phyloP scores from a whole-genome alignment of 352 stramenopile species.

The Pythium guiyangense region DNA sequence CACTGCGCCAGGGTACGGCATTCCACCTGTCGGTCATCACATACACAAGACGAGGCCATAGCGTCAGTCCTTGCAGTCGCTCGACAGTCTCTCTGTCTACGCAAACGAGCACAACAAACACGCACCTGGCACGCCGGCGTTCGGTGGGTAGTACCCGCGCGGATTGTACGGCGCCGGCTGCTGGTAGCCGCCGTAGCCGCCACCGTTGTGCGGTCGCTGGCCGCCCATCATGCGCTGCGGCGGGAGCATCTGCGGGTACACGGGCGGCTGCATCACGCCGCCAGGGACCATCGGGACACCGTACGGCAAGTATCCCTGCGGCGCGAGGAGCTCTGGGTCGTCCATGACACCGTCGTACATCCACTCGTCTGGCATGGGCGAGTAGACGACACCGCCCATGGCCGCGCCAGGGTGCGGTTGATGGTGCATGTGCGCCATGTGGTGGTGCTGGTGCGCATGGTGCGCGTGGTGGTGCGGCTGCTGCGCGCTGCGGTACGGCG shows the following conservation, averaged over 20 bases:
- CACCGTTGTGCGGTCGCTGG: slow-evolving; percentile 19
- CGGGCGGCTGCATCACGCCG: slow-evolving; percentile 51
- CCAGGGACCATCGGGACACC: slow-evolving; percentile 53
- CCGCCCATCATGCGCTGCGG: slow-evolving; percentile 52
- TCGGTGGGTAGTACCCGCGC: slow-evolving; percentile 47
- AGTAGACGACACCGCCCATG: slow-evolving; percentile 38
- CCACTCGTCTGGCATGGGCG: slow-evolving; percentile 65
- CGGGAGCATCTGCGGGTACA: slow-evolving; percentile 61
- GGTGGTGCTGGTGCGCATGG: slow-evolving; percentile 10
- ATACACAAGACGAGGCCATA: not conserved
- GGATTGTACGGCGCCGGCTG: slow-evolving; percentile 44
- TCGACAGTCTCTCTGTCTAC: not conserved
- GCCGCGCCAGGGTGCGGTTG: slow-evolving; percentile 28
- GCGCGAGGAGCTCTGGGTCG: slow-evolving; percentile 38
- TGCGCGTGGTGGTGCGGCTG: no score
- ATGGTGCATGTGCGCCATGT: slow-evolving; percentile 21
- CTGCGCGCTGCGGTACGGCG: slow-evolving; percentile 39
- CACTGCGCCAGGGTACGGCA: slow-evolving; percentile 25
- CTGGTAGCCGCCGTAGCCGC: slow-evolving; percentile 46
- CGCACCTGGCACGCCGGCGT: slow-evolving; percentile 27
- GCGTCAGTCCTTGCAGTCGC: not conserved
- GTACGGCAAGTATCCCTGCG: slow-evolving; percentile 63
- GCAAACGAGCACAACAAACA: not conserved
- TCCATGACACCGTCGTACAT: slow-evolving; percentile 65
- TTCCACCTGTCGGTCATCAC: slow-evolving; percentile 10